Percentiles rank a stretch among this genome's conserved stretches.
phyloP scores from a whole-genome alignment of 2,329 filamentous ascomycete species.

The Trichoderma aggressivum region DNA sequence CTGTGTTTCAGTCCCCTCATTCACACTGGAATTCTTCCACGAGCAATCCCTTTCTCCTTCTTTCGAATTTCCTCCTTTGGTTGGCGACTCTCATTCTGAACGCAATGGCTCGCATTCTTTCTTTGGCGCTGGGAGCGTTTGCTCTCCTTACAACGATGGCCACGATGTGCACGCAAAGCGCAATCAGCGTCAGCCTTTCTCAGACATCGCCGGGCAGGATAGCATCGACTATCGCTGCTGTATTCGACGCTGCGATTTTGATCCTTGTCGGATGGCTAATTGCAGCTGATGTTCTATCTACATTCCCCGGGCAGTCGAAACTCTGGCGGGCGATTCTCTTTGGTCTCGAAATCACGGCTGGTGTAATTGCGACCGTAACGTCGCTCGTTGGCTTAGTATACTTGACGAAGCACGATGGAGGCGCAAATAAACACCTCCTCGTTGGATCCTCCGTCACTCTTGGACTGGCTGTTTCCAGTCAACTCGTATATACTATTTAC shows the following conservation, averaged over 20 bases:
- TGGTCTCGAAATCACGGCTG: constrained; percentile 36
- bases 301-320: constrained; percentile 26
- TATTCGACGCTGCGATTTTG: constrained; percentile 30
- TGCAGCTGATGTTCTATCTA: constrained; percentile 32
- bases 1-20: constrained; percentile 1
- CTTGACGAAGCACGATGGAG: constrained; percentile 28
- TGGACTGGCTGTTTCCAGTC: constrained; percentile 43
- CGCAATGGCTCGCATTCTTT: constrained; percentile 8
- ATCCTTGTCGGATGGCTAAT: constrained; percentile 29
- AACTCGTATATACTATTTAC: constrained; percentile 47
- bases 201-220: constrained; percentile 13
- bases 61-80: background rate
- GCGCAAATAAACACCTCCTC: constrained; percentile 32
- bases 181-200: constrained; percentile 16
- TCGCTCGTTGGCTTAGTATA: constrained; percentile 45
- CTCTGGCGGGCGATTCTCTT: constrained; percentile 27
- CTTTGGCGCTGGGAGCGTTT: constrained; percentile 17
- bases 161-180: constrained; percentile 23
- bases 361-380: constrained; percentile 43
- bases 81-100: background rate
- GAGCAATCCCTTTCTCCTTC: background rate
- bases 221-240: constrained; percentile 28
- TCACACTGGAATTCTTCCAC: constrained; percentile 9
- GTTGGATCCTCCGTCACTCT: constrained; percentile 45
- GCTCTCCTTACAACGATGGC: constrained; percentile 23